These are phyloP conservation scores for Phytophthora citrophthora DNA, from an alignment of 352 stramenopile species.

Conservation along the genomic window DNA sequence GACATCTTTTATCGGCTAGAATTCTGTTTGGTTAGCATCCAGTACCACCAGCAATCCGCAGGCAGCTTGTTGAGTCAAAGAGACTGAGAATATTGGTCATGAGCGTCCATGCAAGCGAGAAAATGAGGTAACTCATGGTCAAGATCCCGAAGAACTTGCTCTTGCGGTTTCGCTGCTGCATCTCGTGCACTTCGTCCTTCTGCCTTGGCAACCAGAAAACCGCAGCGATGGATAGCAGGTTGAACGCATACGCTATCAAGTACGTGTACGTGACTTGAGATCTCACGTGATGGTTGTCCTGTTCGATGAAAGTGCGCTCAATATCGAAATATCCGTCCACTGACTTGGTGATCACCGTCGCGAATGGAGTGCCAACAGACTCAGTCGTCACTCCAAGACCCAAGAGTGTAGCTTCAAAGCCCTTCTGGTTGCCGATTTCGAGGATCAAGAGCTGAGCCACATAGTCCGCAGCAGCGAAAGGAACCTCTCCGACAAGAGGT, in stretches of 20 bases:
- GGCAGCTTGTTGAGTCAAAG: constrained; percentile 54
- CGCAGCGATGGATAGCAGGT: constrained; percentile 45
- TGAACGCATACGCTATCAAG: constrained; percentile 54
- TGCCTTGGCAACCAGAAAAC: constrained; percentile 51
- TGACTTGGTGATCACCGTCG: constrained; percentile 56
- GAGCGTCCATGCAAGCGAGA: constrained; percentile 52
- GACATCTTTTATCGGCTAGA: no score
- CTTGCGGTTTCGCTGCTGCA: constrained; percentile 42
- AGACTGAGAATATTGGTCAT: constrained; percentile 70
- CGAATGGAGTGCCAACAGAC: constrained; percentile 47
- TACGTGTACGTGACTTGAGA: constrained; percentile 55
- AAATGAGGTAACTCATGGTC: constrained; percentile 41
- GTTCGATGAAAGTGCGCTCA: constrained; percentile 37
- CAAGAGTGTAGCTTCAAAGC: constrained; percentile 55
- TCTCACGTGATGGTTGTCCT: constrained; percentile 45
- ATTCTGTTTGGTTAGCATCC: constrained; percentile 31
- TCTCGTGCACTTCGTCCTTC: constrained; percentile 49
- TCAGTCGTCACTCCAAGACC: constrained; percentile 41
- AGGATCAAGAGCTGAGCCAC: constrained; percentile 49
- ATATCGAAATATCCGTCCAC: constrained; percentile 60
- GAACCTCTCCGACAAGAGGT: constrained; percentile 47
- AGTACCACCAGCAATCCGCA: constrained; percentile 55
- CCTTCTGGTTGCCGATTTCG: constrained; percentile 43
- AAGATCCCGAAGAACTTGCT: constrained; percentile 43
- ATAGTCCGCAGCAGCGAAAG: constrained; percentile 36